A percentile compares a stretch with the other conserved stretches of the same genome.
Conservation (phyloP, 768 basidiomycete genomes). For the Leccinum aurantiacum region DNA sequence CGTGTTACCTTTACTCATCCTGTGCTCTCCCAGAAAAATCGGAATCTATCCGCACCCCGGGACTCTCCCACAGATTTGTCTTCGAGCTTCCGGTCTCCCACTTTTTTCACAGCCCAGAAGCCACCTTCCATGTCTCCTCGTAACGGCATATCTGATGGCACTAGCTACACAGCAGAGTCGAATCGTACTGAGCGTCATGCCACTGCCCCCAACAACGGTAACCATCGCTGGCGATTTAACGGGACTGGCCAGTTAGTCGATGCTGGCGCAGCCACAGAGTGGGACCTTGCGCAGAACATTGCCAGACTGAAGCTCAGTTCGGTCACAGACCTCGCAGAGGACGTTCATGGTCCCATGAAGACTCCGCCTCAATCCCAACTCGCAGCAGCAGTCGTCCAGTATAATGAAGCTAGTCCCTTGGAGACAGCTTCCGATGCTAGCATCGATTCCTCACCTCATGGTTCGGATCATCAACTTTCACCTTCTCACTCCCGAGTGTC, state of each 20-base stretch:
- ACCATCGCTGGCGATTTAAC: slow-evolving; percentile 62
- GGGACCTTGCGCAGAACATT: slow-evolving; percentile 75
- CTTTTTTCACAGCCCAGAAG: slow-evolving; percentile 40
- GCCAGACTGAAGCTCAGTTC: slow-evolving; percentile 68
- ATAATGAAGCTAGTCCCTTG: slow-evolving; percentile 67
- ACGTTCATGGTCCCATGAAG: slow-evolving; percentile 51
- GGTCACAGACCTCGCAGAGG: slow-evolving; percentile 50
- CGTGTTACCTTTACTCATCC: slow-evolving; percentile 25
- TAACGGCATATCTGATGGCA: slow-evolving; percentile 32
- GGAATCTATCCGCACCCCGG: slow-evolving; percentile 45
- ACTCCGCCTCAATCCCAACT: slow-evolving; percentile 70
- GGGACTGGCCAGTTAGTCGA: slow-evolving; percentile 62
- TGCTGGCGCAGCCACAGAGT: slow-evolving; percentile 52
- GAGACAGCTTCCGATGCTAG: slow-evolving; percentile 73
- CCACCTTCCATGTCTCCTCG: slow-evolving; percentile 48
- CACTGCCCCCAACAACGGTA: slow-evolving; percentile 36
- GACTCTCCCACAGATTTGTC: slow-evolving; percentile 38
- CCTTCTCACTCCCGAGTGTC: slow-evolving; percentile 79
- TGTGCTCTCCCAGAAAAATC: slow-evolving; percentile 39
- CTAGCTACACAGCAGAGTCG: slow-evolving; percentile 19
- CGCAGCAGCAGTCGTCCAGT: slow-evolving; percentile 50
- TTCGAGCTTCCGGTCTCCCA: slow-evolving; percentile 31
- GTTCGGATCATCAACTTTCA: slow-evolving; percentile 63
- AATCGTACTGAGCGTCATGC: slow-evolving; percentile 41
- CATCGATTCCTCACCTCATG: slow-evolving; percentile 71